Conservation (phyloP, 768 basidiomycete genomes). For the Auricularia cornea region DNA sequence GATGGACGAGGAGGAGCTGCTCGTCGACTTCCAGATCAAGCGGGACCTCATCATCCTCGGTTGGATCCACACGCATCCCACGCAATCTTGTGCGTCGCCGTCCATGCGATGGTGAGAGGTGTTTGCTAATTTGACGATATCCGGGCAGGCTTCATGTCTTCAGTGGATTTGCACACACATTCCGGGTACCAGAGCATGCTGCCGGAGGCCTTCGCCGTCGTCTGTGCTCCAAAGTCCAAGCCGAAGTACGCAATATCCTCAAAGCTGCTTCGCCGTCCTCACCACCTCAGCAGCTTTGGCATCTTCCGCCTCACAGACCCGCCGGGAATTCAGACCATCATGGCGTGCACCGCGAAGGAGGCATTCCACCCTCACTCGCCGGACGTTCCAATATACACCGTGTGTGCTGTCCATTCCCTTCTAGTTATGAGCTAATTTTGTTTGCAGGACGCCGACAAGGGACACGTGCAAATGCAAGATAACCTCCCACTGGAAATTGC, state of each 20-base stretch:
- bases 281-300: constrained; percentile 48
- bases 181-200: constrained; percentile 84
- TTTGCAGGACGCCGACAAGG: constrained; percentile 70
- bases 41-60: constrained; percentile 77
- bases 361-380: constrained; percentile 85
- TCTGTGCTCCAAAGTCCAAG: constrained; percentile 73
- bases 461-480: constrained; percentile 66
- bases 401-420: constrained; percentile 17
- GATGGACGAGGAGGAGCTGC: constrained; percentile 85
- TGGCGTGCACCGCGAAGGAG: constrained; percentile 58
- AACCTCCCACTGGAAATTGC: constrained; percentile 71
- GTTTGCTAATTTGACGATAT: too few relatives aligned
- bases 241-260: constrained; percentile 45
- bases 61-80: constrained; percentile 93
- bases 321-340: constrained; percentile 64
- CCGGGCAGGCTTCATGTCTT: constrained; percentile 90
- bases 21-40: constrained; percentile 77
- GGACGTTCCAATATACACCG: constrained; percentile 71
- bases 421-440: neutral
- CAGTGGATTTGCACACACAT: constrained; percentile 87
- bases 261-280: neutral
- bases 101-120: constrained; percentile 15
- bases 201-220: constrained; percentile 87
- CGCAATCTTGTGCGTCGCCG: constrained; percentile 57
- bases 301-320: constrained; percentile 89